These are phyloP conservation scores for Setomelanomma holmii DNA, from an alignment of 2,329 filamentous ascomycete species.

Conservation along the genomic window DNA sequence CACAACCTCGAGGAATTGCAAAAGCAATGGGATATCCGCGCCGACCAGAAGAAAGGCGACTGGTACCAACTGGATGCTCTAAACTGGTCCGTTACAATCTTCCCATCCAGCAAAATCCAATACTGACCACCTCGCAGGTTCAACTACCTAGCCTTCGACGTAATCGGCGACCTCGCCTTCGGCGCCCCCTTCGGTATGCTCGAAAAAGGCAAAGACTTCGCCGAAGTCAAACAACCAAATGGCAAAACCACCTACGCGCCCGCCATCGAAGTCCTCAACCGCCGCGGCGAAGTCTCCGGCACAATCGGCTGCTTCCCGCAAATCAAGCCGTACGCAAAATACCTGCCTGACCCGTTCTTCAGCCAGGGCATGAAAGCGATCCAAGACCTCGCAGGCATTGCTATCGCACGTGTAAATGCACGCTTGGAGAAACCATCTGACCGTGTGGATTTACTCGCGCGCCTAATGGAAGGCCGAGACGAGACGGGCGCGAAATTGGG, in stretches of 20 bases:
- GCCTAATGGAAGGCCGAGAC: conserved; percentile 86
- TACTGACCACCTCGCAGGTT: conserved; percentile 57
- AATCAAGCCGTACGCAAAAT: conserved; percentile 81
- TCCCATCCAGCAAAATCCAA: no score
- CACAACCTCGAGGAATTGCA: conserved; percentile 78
- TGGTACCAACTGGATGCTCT: conserved; percentile 74
- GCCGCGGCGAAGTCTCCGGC: conserved; percentile 83
- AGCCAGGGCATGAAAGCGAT: conserved; percentile 75
- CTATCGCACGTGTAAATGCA: conserved; percentile 78
- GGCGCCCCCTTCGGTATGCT: conserved; percentile 86
- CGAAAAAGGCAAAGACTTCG: conserved; percentile 74
- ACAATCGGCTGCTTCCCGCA: conserved; percentile 76
- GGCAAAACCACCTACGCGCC: conserved; percentile 65
- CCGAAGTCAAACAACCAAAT: conserved; percentile 65
- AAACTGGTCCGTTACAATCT: conserved; percentile 58
- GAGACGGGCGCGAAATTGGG: conserved; percentile 78
- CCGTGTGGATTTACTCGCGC: conserved; percentile 80
- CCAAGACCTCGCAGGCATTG: conserved; percentile 83
- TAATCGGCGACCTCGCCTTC: conserved; percentile 70
- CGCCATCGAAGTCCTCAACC: conserved; percentile 87
- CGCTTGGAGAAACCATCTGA: conserved; percentile 68
- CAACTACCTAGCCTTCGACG: conserved; percentile 66
- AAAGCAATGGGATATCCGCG: conserved; percentile 73
- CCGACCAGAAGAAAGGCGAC: conserved; percentile 58
- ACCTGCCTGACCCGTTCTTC: conserved; percentile 84